Base-by-base conservation (phyloP, 352 stramenopile genomes). In the Globisporangium solare region DNA sequence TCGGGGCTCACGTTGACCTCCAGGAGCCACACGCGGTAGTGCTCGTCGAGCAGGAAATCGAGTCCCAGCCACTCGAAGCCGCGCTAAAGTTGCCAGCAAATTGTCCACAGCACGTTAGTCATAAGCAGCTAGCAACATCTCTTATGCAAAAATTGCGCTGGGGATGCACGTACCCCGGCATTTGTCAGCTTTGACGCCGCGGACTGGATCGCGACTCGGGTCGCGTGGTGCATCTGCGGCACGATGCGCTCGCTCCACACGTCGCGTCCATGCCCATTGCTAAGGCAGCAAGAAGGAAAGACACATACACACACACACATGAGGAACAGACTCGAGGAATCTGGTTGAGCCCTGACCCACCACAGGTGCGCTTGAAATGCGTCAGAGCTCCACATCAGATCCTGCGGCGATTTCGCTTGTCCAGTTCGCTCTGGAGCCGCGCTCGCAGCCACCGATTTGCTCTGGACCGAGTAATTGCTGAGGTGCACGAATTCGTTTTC, bases 1-100 rank as follows among this genome's bases (percentile, higher is more conserved):
- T 96, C 87, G 0, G 87, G 87, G 61, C 82, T 94, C 7, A 96
- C 83, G 56, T 96, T 96, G 17, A 94, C 87, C 47, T 96, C 87
- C 2, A 96, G 66, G 6, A 96, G 69, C 83, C 82, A 94, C 20
- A 83, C 71, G 10, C 51, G 60, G 18, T 79, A 47, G 20, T 64
- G 55, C 24, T 79, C 68, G 27, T 92, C 85, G 11, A 96, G 53
- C 37, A 96, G 47, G 35, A 94, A 91, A 60, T 95, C 86, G 24
- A 94, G 81, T 0, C 86, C 86, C 24, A 95, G 79, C 86, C 86
- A 95, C 56, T 95, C 86, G 42, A 94, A 94, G 6, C 84, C 84
- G 53, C 63, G 50, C 78, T 92, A 54, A 22, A 47, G n/a, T 24
- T 13, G 37, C 18, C 8, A 43, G 46, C 2, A 27, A 27, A n/a